phyloP scores from a whole-genome alignment of 2,329 filamentous ascomycete genomes.

The Penicillium paneum region DNA sequence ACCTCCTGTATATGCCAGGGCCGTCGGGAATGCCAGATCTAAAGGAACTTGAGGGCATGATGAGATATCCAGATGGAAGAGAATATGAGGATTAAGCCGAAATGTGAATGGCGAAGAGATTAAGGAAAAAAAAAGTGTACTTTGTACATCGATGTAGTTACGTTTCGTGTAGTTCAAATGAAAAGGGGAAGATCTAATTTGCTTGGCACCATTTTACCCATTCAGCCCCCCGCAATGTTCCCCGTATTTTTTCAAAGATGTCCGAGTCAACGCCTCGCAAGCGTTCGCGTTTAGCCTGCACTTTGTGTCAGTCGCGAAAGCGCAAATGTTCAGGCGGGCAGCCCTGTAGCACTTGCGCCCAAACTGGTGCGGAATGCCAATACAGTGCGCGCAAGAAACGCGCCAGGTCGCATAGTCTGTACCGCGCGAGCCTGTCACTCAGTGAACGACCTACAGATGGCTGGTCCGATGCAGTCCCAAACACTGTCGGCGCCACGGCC shows the following conservation, averaged over 20 bases:
- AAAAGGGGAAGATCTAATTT: background rate
- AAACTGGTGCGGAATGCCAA: constrained; percentile 54
- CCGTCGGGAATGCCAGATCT: constrained; percentile 34
- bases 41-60: constrained; percentile 23
- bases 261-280: constrained; percentile 30
- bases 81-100: constrained; percentile 21
- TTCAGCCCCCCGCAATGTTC: constrained; percentile 1
- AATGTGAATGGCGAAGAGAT: background rate
- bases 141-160: background rate
- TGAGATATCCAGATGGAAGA: constrained; percentile 30
- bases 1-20: constrained; percentile 32
- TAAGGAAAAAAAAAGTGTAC: background rate
- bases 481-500: background rate
- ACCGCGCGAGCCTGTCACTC: constrained; percentile 13
- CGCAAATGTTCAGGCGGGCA: constrained; percentile 54
- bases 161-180: background rate
- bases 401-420: constrained; percentile 20
- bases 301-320: constrained; percentile 55
- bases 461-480: background rate
- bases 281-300: constrained; percentile 48
- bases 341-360: constrained; percentile 54
- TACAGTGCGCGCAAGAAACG: constrained; percentile 43
- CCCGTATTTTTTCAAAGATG: constrained; percentile 19
- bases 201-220: constrained; percentile 4
- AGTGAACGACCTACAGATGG: constrained; percentile 13